phyloP scores from a whole-genome alignment of 306 rosid species.

The Luffa aegyptiaca region DNA sequence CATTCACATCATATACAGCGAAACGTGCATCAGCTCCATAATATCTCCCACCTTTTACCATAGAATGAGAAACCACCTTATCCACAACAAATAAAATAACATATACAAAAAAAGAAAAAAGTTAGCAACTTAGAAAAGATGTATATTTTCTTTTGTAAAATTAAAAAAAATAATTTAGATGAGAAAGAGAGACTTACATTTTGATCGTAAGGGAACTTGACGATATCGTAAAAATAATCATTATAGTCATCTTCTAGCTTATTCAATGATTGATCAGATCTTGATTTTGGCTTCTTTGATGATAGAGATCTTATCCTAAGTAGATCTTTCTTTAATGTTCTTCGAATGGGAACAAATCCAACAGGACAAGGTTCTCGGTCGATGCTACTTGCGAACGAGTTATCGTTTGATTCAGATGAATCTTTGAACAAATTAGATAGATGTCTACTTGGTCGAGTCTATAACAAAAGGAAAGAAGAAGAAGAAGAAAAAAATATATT shows the following conservation, averaged over 20 bases:
- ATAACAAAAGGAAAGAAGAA: background rate
- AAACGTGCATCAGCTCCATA: background rate
- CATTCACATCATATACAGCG: background rate
- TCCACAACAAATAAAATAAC: background rate
- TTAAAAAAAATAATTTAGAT: background rate
- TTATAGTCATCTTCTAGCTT: background rate
- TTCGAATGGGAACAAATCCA: slow-evolving; percentile 17
- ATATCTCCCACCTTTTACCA: background rate
- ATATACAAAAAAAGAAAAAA: no score
- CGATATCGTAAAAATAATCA: background rate
- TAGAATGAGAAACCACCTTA: background rate
- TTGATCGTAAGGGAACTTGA: background rate
- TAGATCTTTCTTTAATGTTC: background rate
- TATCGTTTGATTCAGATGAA: background rate
- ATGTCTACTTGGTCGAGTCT: background rate
- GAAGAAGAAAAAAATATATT: background rate
- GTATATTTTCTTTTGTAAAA: background rate
- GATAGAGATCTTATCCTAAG: background rate
- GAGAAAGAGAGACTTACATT: background rate
- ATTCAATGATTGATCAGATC: background rate
- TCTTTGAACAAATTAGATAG: background rate
- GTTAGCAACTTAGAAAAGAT: background rate
- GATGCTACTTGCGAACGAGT: background rate
- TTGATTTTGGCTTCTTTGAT: background rate
- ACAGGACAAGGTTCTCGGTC: background rate